Percentiles rank a stretch among this genome's conserved stretches.
Conservation (phyloP, 116 monocot genomes). For the Posidonia oceanica region DNA sequence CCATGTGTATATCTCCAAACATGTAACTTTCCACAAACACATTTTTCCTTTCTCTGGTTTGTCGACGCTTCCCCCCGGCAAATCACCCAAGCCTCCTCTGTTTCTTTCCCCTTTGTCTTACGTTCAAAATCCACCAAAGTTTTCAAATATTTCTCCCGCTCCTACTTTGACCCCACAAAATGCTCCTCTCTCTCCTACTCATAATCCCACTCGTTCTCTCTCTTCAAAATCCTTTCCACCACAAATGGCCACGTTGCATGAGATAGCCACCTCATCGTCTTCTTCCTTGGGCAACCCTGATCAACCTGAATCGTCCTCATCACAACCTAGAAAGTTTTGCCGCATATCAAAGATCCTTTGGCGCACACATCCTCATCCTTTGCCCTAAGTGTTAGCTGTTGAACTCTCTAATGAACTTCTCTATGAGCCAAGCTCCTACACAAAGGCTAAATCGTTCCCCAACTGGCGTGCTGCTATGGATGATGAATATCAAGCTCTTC, state of each 20-base stretch:
- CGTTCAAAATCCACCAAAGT: no score
- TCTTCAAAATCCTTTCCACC: neutral
- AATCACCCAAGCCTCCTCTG: no score
- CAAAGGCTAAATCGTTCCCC: neutral
- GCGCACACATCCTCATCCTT: no score
- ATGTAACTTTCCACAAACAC: neutral
- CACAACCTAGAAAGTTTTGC: neutral
- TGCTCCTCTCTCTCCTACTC: no score
- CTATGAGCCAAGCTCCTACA: neutral
- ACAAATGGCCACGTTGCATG: neutral
- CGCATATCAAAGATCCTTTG: neutral
- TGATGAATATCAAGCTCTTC: neutral
- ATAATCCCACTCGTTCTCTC: neutral
- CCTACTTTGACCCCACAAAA: neutral
- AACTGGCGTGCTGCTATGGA: neutral
- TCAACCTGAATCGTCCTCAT: neutral
- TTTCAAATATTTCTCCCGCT: no score
- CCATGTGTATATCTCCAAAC: neutral
- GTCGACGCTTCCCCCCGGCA: neutral
- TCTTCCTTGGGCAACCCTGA: neutral
- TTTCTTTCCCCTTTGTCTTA: no score
- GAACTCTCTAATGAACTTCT: neutral
- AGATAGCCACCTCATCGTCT: neutral
- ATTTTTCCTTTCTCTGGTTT: neutral
- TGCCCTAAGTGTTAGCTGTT: no score